Percentiles rank a stretch among this genome's conserved stretches.
Conservation (phyloP, 305 asterid species). For the Solanum hybrid region DNA sequence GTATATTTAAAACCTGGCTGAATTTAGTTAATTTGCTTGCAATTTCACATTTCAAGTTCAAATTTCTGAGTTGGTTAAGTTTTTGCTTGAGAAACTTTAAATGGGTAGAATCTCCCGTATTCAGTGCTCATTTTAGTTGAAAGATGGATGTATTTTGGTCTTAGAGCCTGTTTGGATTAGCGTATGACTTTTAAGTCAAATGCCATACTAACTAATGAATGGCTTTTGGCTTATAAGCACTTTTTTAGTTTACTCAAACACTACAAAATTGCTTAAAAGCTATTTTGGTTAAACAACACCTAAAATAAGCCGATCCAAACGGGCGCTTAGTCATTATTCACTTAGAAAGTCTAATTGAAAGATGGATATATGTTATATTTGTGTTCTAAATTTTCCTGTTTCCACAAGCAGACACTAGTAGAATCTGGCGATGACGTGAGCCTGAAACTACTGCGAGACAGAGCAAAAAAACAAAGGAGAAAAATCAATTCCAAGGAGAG, state of each 20-base stretch:
- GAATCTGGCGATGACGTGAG: conserved; percentile 69
- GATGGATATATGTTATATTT: neutral
- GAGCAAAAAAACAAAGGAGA: conserved; percentile 53
- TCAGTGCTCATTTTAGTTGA: neutral
- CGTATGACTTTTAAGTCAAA: neutral
- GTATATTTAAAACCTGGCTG: neutral
- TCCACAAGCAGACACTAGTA: conserved; percentile 25
- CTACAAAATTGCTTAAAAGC: neutral
- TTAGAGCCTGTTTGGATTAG: neutral
- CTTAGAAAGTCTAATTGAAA: neutral
- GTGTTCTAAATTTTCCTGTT: neutral
- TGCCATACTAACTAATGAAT: neutral
- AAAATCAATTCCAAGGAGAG: conserved; percentile 20
- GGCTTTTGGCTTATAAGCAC: neutral
- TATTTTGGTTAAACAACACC: neutral
- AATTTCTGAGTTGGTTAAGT: neutral
- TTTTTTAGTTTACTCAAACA: neutral
- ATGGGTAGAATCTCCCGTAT: neutral
- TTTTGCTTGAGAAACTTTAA: neutral
- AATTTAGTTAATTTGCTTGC: neutral
- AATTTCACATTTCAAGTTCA: neutral
- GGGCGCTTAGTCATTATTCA: neutral
- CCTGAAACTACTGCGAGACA: conserved; percentile 57
- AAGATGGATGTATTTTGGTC: neutral
- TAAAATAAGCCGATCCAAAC: neutral